Conservation (phyloP, 2,329 filamentous ascomycete species). For the Diaporthe nobilis region DNA sequence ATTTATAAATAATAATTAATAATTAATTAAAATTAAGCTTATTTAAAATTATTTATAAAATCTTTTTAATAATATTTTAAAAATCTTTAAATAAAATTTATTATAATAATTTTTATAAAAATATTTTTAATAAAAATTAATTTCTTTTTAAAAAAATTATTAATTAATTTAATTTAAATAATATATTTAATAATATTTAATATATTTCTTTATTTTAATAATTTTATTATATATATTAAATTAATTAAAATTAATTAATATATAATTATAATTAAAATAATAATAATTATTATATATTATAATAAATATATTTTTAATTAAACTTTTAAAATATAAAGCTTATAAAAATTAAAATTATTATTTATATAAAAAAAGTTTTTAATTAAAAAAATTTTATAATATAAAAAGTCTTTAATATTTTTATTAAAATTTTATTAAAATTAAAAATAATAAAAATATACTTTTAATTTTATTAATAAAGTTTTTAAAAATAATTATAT, state of each 20-base stretch:
- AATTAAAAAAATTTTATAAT: neutral
- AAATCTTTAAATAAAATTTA: too few relatives aligned
- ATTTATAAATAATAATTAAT: neutral
- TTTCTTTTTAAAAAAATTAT: neutral
- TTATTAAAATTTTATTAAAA: neutral
- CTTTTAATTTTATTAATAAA: neutral
- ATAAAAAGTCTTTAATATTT: neutral
- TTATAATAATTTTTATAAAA: too few relatives aligned
- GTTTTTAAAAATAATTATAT: neutral
- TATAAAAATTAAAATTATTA: neutral
- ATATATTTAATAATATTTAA: too few relatives aligned
- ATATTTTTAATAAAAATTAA: too few relatives aligned
- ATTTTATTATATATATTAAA: neutral
- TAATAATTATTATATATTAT: neutral
- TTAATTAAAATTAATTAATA: neutral
- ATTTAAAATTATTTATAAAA: too few relatives aligned
- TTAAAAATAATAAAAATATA: neutral
- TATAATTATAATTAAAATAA: neutral
- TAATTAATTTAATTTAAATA: neutral
- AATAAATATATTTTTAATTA: neutral
- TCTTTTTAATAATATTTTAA: too few relatives aligned
- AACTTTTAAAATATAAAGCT: neutral
- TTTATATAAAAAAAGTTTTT: neutral
- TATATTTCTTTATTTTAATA: neutral
- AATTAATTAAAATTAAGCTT: neutral